phyloP scores from a whole-genome alignment of 2,329 filamentous ascomycete genomes.

The Aspergillus sp. region DNA sequence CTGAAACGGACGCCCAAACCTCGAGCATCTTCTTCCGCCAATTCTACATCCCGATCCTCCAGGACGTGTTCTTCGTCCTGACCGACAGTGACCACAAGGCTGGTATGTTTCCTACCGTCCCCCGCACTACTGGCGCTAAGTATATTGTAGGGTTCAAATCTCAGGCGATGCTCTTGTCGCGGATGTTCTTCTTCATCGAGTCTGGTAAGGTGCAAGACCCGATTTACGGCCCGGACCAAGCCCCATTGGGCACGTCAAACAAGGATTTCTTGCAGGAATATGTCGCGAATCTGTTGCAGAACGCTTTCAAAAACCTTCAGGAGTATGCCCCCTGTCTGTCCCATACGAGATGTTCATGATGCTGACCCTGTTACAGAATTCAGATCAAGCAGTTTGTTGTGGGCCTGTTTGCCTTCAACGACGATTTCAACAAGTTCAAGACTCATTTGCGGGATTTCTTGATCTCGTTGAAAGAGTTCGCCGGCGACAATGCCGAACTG shows the following conservation, averaged over 20 bases:
- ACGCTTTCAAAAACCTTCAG: constrained; percentile 90
- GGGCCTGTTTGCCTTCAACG: constrained; percentile 82
- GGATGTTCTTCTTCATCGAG: constrained; percentile 95
- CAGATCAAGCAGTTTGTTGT: constrained; percentile 92
- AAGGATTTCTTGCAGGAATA: constrained; percentile 87
- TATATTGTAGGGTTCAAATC: constrained; percentile 74
- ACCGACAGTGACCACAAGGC: constrained; percentile 98
- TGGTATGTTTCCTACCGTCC: constrained; percentile 41
- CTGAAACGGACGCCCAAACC: constrained; percentile 80
- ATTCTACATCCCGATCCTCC: constrained; percentile 92
- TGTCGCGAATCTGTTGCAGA: constrained; percentile 78
- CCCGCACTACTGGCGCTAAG: constrained; percentile 1
- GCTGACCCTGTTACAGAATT: constrained; percentile 53
- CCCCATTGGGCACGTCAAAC: constrained; percentile 78
- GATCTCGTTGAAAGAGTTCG: constrained; percentile 95
- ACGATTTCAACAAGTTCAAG: constrained; percentile 91
- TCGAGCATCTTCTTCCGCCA: constrained; percentile 96
- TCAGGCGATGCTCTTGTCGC: constrained; percentile 86
- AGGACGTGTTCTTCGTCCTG: constrained; percentile 97
- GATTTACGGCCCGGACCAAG: constrained; percentile 82
- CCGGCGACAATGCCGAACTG: constrained; percentile 90
- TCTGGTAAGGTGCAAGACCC: constrained; percentile 87
- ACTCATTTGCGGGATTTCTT: constrained; percentile 94
- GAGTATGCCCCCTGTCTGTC: constrained; percentile 56
- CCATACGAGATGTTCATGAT: neutral